Conservation (phyloP, 805 yeast genomes). For the Cyberlindnera mississippiensis region DNA sequence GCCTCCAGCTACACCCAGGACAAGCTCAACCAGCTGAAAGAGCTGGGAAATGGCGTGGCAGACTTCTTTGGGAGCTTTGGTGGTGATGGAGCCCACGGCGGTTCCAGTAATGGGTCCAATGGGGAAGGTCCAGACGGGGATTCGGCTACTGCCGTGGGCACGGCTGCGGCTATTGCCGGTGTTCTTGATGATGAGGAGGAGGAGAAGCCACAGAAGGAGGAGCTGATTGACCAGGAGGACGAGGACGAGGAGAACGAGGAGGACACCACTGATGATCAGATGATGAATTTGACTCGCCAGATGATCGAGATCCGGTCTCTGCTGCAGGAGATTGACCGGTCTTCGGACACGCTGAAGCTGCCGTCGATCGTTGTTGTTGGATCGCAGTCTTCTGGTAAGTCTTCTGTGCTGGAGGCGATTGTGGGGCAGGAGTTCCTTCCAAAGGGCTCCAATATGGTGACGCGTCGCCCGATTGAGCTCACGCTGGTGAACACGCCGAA, state of each 20-base stretch:
- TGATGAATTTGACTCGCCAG: constrained; percentile 85
- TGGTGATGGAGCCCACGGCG: constrained; percentile 21
- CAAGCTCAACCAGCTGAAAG: constrained; percentile 57
- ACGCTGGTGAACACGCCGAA: constrained; percentile 87
- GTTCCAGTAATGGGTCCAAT: constrained; percentile 21
- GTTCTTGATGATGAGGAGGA: constrained; percentile 45
- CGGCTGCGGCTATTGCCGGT: constrained; percentile 49
- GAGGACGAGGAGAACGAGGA: constrained; percentile 53
- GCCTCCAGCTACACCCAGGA: constrained; percentile 71
- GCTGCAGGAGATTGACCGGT: constrained; percentile 67
- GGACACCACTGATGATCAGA: constrained; percentile 68
- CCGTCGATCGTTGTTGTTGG: constrained; percentile 98
- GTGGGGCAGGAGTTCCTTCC: constrained; percentile 99
- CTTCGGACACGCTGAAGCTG: constrained; percentile 67
- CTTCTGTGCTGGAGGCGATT: constrained; percentile 91
- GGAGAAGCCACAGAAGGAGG: constrained; percentile 38
- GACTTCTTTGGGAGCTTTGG: constrained; percentile 35
- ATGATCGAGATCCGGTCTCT: constrained; percentile 94
- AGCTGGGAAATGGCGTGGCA: constrained; percentile 50
- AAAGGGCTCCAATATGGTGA: constrained; percentile 97
- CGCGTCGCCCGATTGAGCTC: constrained; percentile 94
- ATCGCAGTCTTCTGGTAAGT: constrained; percentile 95
- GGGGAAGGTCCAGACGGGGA: constrained; percentile 24
- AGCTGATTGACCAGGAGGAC: constrained; percentile 34
- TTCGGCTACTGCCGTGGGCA: constrained; percentile 51